Evolutionary conservation across 2,329 filamentous ascomycete species (phyloP), one percentile per base, ranked within the genome.

Genomic region (Aspergillus latus): DNA sequence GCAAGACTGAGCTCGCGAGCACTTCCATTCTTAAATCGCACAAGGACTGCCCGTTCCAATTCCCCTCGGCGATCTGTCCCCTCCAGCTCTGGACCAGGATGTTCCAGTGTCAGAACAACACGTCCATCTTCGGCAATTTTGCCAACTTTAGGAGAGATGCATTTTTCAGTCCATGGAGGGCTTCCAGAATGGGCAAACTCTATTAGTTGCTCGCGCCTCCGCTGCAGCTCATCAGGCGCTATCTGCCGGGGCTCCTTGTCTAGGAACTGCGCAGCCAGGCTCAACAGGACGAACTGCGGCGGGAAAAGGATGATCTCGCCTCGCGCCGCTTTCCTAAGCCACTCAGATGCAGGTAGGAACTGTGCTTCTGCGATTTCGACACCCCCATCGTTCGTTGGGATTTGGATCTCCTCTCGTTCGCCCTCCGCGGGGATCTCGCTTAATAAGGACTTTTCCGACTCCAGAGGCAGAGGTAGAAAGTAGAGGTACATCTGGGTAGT

Each of bases 401-500:
- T 82, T 30, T 88, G 88, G 47, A 90, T 64, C 83, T 78, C 62
- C 81, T 84, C 67, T 82, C 82, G 60, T 63, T 76, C 67, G 64
- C 78, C 69, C 63, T 77, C 62, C 46, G 74, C 48, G 42, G 71
- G 60, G 61, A 75, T 59, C 67, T 73, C 64, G 59, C 65, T 32
- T 64, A 67, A 61, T 1, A 74, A 49, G 2, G 62, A 59, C 34
- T 67, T 67, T 28, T 71, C 69, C 2, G 68, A 60, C 11, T 72
- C 64, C 11, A 68, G 57, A n/a, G 74, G 72, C 9, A 87, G 74
- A 0, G 92, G 92, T 2, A 97, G 81, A 73, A 95, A 87, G 74
- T 96, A 96, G 9, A 97, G 73, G 74, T 97, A 99, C 93, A 97
- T 97, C 70, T 97, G 92, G 0, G 93, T 97, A 0, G 89, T 90